Evolutionary conservation across 805 yeast species (phyloP), one percentile per base, ranked within the genome.

Genomic region (Kodamaea sagamina): DNA sequence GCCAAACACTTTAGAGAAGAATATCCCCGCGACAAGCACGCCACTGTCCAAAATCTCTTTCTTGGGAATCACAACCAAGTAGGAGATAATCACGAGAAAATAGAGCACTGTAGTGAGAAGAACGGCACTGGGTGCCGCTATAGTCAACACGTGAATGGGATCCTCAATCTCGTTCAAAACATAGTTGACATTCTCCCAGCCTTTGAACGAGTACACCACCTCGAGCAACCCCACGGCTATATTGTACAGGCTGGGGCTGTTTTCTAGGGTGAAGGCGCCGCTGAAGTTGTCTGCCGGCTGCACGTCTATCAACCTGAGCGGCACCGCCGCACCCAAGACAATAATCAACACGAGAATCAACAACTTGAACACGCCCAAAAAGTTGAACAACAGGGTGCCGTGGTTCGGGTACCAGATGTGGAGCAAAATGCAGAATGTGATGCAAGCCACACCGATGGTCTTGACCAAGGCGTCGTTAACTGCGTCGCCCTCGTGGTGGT

Each of bases 141-240:
- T 62, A n/a, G 75, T 72, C 42, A 81, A 66, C 0, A 83, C 81
- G 24, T 72, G 68, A 32, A 71, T 70, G 0, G 87, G 87, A 49
- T 80, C 69, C 12, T 68, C 67, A 32, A 81, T 72, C 51, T 81
- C 86, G 46, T 75, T 73, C 40, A 81, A 61, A 0, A 81, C 87
- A 49, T 79, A 75, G 54, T 82, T 82, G 32, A 82, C 82, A 50
- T 81, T 81, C 49, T 82, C 86, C 86, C 86, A 81, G 4, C 87
- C 87, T 46, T 81, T 76, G 59, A 79, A 81, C 0, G 86, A 79
- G 53, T 80, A 81, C 10, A 82, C 77, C 17, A 82, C 74, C 39
- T 82, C 77, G 27, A 81, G 56, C 25, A 81, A 54, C 0, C 82
- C 85, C 27, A 80, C 80, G 1, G 85, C 71, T 5, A 74, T 55